Percentiles rank a stretch among this genome's conserved stretches.
phyloP scores from a whole-genome alignment of 2,329 filamentous ascomycete genomes.

The Paraconiothyrium brasiliense region DNA sequence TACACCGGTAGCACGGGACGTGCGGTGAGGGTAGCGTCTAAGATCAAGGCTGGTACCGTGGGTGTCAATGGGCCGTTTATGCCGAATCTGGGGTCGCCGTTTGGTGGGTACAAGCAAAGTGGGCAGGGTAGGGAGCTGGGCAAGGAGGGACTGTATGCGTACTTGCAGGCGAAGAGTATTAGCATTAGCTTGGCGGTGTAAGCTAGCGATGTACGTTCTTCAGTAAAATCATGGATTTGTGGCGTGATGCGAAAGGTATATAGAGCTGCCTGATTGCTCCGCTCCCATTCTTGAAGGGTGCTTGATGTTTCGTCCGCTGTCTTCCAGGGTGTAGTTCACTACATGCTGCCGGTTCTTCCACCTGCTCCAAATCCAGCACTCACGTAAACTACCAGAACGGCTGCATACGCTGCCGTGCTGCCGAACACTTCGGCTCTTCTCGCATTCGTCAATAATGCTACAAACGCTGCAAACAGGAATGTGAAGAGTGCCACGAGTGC shows the following conservation, averaged over 20 bases:
- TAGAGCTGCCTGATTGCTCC: too few species aligned
- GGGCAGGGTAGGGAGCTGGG: conserved; percentile 40
- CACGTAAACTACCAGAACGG: conserved; percentile 6
- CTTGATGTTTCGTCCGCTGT: too few species aligned
- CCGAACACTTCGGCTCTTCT: conserved; percentile 13
- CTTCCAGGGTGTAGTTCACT: too few species aligned
- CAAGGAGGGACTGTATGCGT: conserved; percentile 35
- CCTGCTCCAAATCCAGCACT: conserved; percentile 3
- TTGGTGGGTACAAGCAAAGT: conserved; percentile 45
- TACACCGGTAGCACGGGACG: conserved; percentile 30
- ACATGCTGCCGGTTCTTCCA: not conserved
- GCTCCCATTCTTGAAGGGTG: too few species aligned
- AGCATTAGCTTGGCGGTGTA: conserved; percentile 17
- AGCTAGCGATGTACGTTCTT: not conserved
- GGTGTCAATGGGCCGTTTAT: conserved; percentile 36
- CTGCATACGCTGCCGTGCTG: conserved; percentile 14
- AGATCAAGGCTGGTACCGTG: conserved; percentile 39
- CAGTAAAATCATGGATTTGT: too few species aligned
- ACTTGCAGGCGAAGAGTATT: conserved; percentile 36
- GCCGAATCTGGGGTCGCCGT: conserved; percentile 36
- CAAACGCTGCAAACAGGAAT: conserved; percentile 11
- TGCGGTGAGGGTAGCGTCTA: conserved; percentile 34
- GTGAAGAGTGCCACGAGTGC: conserved; percentile 13
- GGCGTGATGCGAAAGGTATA: too few species aligned
- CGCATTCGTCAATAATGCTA: conserved; percentile 12